Conservation (phyloP, 192 early-diverging fungal species). For the Coemansia javaensis region DNA sequence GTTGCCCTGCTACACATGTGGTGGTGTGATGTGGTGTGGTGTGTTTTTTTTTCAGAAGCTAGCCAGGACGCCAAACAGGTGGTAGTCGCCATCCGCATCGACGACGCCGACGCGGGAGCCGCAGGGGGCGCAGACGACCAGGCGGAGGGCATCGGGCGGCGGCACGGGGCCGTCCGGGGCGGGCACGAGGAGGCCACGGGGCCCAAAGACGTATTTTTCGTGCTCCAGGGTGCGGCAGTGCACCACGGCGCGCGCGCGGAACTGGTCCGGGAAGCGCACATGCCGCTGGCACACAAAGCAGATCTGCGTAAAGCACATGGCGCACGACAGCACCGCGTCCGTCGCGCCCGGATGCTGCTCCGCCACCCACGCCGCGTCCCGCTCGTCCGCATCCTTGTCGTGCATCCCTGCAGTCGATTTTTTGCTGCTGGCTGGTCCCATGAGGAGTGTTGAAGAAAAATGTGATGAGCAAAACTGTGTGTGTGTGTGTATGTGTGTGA, state of each 20-base stretch:
- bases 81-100: constrained; percentile 19
- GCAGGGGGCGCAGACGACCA: constrained; percentile 33
- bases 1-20: too few relatives aligned
- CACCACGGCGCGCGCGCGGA: constrained; percentile 15
- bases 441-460: too few relatives aligned
- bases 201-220: constrained; percentile 15
- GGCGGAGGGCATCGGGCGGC: constrained; percentile 3
- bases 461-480: too few relatives aligned
- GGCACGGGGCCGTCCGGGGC: background rate
- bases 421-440: too few relatives aligned
- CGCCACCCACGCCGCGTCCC: constrained; percentile 17
- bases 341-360: constrained; percentile 17
- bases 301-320: constrained; percentile 37
- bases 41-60: constrained; percentile 2
- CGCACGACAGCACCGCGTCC: constrained; percentile 44
- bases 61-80: constrained; percentile 31
- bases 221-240: constrained; percentile 12
- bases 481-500: too few relatives aligned
- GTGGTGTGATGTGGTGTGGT: too few relatives aligned
- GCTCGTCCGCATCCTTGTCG: constrained; percentile 21
- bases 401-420: too few relatives aligned
- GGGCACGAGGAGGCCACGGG: constrained; percentile 9
- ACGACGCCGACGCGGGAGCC: constrained; percentile 31
- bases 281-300: constrained; percentile 45
- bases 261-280: constrained; percentile 23